phyloP scores from a whole-genome alignment of 345 rosid genomes.

The rapeseed (Brassica napus) region DNA sequence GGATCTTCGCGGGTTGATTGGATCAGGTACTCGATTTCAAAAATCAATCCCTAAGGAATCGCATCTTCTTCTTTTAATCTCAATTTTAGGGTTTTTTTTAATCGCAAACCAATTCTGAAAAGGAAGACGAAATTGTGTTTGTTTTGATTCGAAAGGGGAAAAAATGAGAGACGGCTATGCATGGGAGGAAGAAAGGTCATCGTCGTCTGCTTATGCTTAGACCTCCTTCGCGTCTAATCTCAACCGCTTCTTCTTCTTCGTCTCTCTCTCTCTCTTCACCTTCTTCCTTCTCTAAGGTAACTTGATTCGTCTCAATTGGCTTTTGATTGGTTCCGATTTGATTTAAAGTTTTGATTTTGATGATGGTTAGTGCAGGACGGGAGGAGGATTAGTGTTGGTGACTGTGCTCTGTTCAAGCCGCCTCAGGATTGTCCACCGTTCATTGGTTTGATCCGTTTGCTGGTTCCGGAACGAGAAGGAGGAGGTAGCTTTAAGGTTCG shows the following conservation, averaged over 20 bases:
- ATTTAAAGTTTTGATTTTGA: neutral
- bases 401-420: slow-evolving; percentile 90
- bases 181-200: neutral
- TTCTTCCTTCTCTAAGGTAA: neutral
- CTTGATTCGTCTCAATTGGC: neutral
- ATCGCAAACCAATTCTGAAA: too few species aligned
- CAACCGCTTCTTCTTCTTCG: neutral
- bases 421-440: slow-evolving; percentile 80
- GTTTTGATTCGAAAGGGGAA: neutral
- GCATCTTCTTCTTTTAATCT: neutral
- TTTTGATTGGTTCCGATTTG: neutral
- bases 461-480: slow-evolving; percentile 51
- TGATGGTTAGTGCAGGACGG: slow-evolving; percentile 56
- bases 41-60: neutral
- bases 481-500: slow-evolving; percentile 43
- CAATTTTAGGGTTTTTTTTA: neutral
- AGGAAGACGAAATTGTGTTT: too few species aligned
- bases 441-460: slow-evolving; percentile 70
- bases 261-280: neutral
- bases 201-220: neutral
- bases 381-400: slow-evolving; percentile 80
- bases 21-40: neutral
- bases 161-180: slow-evolving; percentile 1
- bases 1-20: neutral
- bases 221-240: neutral